Percentiles rank a stretch among this genome's conserved stretches.
phyloP scores from a whole-genome alignment of 2,329 filamentous ascomycete species.

The Calonectria fujianensis region DNA sequence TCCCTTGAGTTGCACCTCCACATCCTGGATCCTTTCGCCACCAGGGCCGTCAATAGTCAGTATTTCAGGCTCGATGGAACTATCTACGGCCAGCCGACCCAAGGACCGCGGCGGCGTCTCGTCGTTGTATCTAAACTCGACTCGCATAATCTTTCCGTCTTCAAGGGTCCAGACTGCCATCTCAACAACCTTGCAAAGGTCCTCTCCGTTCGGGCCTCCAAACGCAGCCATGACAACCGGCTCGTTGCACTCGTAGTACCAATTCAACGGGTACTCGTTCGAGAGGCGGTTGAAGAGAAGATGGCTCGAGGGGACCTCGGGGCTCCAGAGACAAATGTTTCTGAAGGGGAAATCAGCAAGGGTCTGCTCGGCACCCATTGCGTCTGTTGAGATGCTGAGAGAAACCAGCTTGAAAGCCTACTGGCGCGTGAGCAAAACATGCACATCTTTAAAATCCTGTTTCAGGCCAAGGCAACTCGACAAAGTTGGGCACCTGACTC shows the following conservation, averaged over 20 bases:
- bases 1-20: constrained; percentile 11
- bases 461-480: not conserved
- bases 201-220: not conserved
- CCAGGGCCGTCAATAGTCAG: constrained; percentile 24
- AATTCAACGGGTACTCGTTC: not conserved
- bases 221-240: not conserved
- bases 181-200: constrained; percentile 9
- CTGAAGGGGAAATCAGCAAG: constrained; percentile 8
- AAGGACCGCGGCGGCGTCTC: not conserved
- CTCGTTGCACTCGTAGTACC: not conserved
- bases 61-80: not conserved
- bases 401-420: constrained; percentile 32
- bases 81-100: not conserved
- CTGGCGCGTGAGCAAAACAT: not conserved
- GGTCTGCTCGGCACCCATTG: not conserved
- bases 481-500: not conserved
- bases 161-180: not conserved
- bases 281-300: not conserved
- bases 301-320: not conserved
- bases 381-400: constrained; percentile 10
- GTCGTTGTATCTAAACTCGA: constrained; percentile 23
- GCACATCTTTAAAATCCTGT: not conserved
- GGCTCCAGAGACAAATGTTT: constrained; percentile 21
- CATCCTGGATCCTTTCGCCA: constrained; percentile 15
- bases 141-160: not conserved